Evolutionary conservation across 306 rosid genomes (phyloP).

Genomic region (Pachyrhizus erosus): DNA sequence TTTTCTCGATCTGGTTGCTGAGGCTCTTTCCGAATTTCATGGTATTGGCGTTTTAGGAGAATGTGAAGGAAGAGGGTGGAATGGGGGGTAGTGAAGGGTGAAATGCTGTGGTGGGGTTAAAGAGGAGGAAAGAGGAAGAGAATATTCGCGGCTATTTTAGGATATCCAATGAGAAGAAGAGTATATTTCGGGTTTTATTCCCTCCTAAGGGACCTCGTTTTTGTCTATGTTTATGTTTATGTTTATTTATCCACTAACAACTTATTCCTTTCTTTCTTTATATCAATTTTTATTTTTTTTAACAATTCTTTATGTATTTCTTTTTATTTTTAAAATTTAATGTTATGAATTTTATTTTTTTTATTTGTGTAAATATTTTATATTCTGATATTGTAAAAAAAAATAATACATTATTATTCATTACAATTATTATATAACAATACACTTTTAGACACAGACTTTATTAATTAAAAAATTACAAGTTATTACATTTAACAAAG

Average conservation of each 20-base stretch:
- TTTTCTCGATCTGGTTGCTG: slow-evolving; percentile 79
- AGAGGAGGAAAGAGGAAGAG: neutral
- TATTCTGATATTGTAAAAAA: too few species aligned
- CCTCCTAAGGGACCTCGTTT: too few species aligned
- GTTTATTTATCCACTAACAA: neutral
- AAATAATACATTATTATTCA: too few species aligned
- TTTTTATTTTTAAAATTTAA: neutral
- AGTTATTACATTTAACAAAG: too few species aligned
- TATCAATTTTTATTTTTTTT: neutral
- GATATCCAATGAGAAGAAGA: slow-evolving; percentile 32
- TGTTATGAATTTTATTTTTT: too few species aligned
- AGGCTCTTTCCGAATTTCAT: slow-evolving; percentile 94
- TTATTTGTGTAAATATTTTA: too few species aligned
- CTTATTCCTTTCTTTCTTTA: neutral
- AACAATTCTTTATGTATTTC: too few species aligned
- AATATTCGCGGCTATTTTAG: neutral
- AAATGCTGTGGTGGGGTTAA: neutral
- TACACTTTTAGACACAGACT: too few species aligned
- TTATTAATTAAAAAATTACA: too few species aligned
- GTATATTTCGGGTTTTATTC: slow-evolving; percentile 66
- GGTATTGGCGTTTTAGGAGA: too few species aligned
- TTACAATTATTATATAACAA: too few species aligned
- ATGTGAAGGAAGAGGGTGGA: neutral
- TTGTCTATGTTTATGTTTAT: too few species aligned
- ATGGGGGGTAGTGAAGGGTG: neutral